These are phyloP conservation scores for Geotrichum fermentans DNA, from an alignment of 1,139 yeast genomes.

Conservation along the genomic window DNA sequence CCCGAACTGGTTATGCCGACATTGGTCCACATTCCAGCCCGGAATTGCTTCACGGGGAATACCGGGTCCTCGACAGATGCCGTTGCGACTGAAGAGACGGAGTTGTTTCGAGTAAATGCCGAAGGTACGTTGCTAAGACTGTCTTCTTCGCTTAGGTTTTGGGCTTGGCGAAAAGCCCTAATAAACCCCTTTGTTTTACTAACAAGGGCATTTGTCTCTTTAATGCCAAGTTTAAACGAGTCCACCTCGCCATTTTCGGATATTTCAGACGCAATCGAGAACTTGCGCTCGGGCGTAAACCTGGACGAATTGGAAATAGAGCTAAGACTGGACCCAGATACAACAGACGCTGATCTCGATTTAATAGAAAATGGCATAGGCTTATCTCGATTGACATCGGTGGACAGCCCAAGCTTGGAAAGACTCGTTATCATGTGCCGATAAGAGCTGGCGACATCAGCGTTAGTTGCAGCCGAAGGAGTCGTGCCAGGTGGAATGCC, in stretches of 20 bases:
- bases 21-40: conserved; percentile 28
- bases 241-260: conserved; percentile 19
- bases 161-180: conserved; percentile 11
- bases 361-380: conserved; percentile 3
- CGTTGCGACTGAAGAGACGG: conserved; percentile 8
- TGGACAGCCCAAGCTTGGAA: conserved; percentile 27
- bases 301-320: conserved; percentile 11
- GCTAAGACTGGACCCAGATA: conserved; percentile 13
- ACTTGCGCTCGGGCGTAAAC: conserved; percentile 13
- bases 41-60: conserved; percentile 28
- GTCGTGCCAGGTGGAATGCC: conserved; percentile 33
- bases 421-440: conserved; percentile 29
- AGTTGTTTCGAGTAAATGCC: neutral
- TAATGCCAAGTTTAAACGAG: conserved; percentile 14
- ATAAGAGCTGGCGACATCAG: conserved; percentile 27
- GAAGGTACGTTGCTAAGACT: neutral
- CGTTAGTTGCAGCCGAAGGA: conserved; percentile 26
- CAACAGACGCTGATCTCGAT: conserved; percentile 17
- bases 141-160: conserved; percentile 3
- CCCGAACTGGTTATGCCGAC: conserved; percentile 26
- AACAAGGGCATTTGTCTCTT: conserved; percentile 14
- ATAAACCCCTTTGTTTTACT: conserved; percentile 15
- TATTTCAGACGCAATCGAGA: conserved; percentile 17
- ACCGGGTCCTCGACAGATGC: conserved; percentile 7
- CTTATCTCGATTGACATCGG: conserved; percentile 23